phyloP scores from a whole-genome alignment of 2,329 filamentous ascomycete genomes.

The Epichloe brachyelytri region DNA sequence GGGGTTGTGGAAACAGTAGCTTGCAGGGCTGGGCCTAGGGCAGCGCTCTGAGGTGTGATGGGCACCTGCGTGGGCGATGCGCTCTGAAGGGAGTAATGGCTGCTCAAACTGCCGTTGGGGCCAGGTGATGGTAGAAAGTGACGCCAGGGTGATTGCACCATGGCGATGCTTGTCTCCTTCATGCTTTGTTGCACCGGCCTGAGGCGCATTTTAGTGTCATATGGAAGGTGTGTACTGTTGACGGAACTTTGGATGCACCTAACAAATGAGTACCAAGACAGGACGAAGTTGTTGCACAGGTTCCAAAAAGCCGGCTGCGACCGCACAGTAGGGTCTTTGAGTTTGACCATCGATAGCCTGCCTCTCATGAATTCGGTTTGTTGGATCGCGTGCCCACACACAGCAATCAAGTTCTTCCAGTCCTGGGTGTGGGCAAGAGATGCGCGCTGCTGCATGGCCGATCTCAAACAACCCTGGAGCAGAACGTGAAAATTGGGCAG shows the following conservation, averaged over 20 bases:
- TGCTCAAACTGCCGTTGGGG: slow-evolving; percentile 9
- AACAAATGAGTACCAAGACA: slow-evolving; percentile 56
- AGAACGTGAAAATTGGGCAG: slow-evolving; percentile 59
- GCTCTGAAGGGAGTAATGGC: slow-evolving; percentile 13
- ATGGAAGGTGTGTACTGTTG: slow-evolving; percentile 39
- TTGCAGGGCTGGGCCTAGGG: slow-evolving; percentile 78
- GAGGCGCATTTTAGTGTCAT: slow-evolving; percentile 61
- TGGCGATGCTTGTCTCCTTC: slow-evolving; percentile 65
- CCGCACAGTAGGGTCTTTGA: slow-evolving; percentile 70
- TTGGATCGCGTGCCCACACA: slow-evolving; percentile 57
- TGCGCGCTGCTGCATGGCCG: slow-evolving; percentile 46
- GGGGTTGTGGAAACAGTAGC: slow-evolving; percentile 71
- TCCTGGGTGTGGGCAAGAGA: slow-evolving; percentile 47
- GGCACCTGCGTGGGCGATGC: slow-evolving; percentile 33
- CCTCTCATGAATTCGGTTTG: slow-evolving; percentile 61
- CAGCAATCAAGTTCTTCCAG: slow-evolving; percentile 59
- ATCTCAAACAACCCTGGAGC: slow-evolving; percentile 49
- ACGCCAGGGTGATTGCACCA: slow-evolving; percentile 47
- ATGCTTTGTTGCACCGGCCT: slow-evolving; percentile 71
- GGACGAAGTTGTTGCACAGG: slow-evolving; percentile 63
- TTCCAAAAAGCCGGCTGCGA: slow-evolving; percentile 50
- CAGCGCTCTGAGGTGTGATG: slow-evolving; percentile 80
- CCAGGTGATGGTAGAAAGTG: slow-evolving; percentile 23
- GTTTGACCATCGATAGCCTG: slow-evolving; percentile 65
- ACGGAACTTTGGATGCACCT: slow-evolving; percentile 42